These are phyloP conservation scores for Edaphochlamys debaryana DNA, from an alignment of 139 green algal genomes.

Conservation along the genomic window DNA sequence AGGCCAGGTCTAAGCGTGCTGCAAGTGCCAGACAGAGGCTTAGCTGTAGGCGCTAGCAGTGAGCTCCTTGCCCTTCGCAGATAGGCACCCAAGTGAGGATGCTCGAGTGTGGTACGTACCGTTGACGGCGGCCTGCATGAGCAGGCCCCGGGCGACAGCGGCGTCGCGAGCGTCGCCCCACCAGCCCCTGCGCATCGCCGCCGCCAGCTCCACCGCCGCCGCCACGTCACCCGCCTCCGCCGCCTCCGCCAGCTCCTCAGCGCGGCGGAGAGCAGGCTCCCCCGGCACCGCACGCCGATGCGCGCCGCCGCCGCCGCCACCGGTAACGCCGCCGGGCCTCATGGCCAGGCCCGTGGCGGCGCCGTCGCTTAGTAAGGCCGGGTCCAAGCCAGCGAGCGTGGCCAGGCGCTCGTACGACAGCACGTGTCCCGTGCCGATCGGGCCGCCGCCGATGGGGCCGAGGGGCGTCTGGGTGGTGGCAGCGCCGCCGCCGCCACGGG, in stretches of 20 bases:
- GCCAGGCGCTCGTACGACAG: conserved; percentile 26
- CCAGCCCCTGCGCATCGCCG: conserved; percentile 1
- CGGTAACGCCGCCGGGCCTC: background rate
- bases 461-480: background rate
- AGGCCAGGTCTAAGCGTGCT: no score
- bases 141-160: conserved; percentile 26
- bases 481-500: background rate
- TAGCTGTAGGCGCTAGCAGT: no score
- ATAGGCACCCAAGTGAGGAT: no score
- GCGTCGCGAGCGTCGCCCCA: conserved; percentile 22
- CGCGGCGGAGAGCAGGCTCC: background rate
- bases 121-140: conserved; percentile 33
- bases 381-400: conserved; percentile 18
- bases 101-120: no score
- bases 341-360: background rate
- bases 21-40: no score
- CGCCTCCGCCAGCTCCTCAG: conserved; percentile 15
- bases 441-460: background rate
- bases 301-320: background rate
- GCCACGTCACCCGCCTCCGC: conserved; percentile 7
- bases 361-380: no score
- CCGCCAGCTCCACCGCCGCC: conserved; percentile 22
- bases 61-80: no score
- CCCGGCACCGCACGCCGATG: background rate
- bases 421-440: background rate